Evolutionary conservation across 441 rosid species (phyloP).

Genomic region (Daphne laureola): DNA sequence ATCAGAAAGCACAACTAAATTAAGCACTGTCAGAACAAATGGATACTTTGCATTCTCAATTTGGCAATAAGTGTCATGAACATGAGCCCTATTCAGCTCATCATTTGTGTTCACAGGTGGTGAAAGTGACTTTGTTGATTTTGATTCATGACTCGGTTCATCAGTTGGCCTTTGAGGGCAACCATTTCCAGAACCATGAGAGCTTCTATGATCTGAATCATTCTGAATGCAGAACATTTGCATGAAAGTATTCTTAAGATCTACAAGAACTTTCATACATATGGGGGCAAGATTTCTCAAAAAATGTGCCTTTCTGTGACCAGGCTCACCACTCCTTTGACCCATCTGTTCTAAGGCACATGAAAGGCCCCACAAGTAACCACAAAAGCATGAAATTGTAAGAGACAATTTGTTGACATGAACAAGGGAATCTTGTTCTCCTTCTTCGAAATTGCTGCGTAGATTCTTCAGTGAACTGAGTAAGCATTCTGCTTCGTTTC

Average conservation of each 20-base stretch:
- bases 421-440: constrained; percentile 25
- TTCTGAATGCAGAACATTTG: constrained; percentile 33
- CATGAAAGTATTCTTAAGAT: constrained; percentile 33
- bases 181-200: constrained; percentile 21
- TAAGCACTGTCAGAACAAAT: constrained; percentile 26
- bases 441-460: constrained; percentile 23
- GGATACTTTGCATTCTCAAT: constrained; percentile 24
- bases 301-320: constrained; percentile 21
- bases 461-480: constrained; percentile 36
- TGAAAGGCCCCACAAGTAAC: constrained; percentile 82
- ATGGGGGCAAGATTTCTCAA: constrained; percentile 31
- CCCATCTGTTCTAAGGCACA: constrained; percentile 37
- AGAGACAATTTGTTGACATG: constrained; percentile 42
- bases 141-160: constrained; percentile 12
- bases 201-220: constrained; percentile 24
- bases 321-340: constrained; percentile 23
- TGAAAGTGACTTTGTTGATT: constrained; percentile 11
- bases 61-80: constrained; percentile 1
- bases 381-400: constrained; percentile 58
- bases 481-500: constrained; percentile 45
- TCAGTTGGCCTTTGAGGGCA: constrained; percentile 10
- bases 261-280: constrained; percentile 34
- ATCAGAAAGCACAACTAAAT: constrained; percentile 23
- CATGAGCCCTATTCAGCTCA: constrained; percentile 18
- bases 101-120: constrained; percentile 15